Conservation (phyloP, 2,329 filamentous ascomycete species). For the Paracorniculantispora psalliotae region DNA sequence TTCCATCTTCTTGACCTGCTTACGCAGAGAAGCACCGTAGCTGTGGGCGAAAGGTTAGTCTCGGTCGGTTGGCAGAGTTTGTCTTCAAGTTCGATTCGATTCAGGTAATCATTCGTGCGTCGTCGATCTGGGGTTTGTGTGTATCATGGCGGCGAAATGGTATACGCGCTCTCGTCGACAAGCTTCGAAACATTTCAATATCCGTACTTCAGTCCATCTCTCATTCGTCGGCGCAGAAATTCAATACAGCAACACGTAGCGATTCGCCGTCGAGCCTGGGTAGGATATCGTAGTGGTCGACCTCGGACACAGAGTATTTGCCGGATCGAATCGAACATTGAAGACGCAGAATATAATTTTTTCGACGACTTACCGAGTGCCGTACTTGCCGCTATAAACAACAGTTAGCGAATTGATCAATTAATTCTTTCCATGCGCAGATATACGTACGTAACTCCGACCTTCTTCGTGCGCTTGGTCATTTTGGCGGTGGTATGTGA, state of each 20-base stretch:
- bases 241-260: neutral
- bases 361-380: slow-evolving; percentile 69
- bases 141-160: neutral
- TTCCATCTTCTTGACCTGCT: slow-evolving; percentile 98
- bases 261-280: neutral
- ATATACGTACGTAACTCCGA: slow-evolving; percentile 72
- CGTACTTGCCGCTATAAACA: slow-evolving; percentile 71
- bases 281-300: neutral
- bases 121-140: neutral
- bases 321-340: slow-evolving; percentile 12
- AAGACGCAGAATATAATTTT: neutral
- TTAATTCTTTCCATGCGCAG: neutral
- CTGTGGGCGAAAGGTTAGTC: slow-evolving; percentile 42
- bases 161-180: neutral
- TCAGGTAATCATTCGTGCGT: neutral
- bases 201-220: neutral
- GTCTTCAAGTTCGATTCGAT: slow-evolving; percentile 1
- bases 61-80: neutral
- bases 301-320: neutral
- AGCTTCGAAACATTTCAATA: too few relatives aligned
- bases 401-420: slow-evolving; percentile 18
- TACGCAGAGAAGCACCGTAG: slow-evolving; percentile 98
- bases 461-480: slow-evolving; percentile 95
- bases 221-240: neutral
- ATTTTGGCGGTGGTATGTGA: slow-evolving; percentile 59